Evolutionary conservation across 768 basidiomycete genomes (phyloP).

Genomic region (Cyathus striatus): DNA sequence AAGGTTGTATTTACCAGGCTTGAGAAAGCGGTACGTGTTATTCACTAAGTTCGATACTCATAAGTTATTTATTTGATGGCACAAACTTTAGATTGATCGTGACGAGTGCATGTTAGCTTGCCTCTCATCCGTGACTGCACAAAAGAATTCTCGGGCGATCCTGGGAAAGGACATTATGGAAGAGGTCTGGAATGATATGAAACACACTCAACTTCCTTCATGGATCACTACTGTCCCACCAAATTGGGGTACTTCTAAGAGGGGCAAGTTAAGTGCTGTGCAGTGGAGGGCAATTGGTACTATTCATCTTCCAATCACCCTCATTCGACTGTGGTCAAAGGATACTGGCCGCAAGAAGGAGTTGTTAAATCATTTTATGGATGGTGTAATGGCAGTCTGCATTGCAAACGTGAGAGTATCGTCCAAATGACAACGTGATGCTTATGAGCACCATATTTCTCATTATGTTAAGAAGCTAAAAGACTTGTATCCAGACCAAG

Average conservation of each 20-base stretch:
- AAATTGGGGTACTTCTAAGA: conserved; percentile 21
- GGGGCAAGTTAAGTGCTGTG: conserved; percentile 26
- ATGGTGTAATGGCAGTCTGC: conserved; percentile 17
- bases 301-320: conserved; percentile 20
- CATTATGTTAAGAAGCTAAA: conserved; percentile 11
- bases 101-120: not conserved
- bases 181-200: conserved; percentile 23
- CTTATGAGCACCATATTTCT: conserved; percentile 13
- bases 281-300: conserved; percentile 20
- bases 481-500: conserved; percentile 11
- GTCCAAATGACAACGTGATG: conserved; percentile 11
- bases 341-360: conserved; percentile 9
- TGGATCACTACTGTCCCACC: conserved; percentile 24
- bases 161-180: conserved; percentile 23
- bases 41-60: too few species aligned
- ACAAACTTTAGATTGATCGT: not conserved
- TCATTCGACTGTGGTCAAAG: conserved; percentile 18
- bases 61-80: too few species aligned
- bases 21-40: conserved; percentile 1
- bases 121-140: conserved; percentile 3
- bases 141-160: conserved; percentile 7
- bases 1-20: conserved; percentile 5
- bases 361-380: conserved; percentile 20
- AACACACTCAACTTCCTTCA: conserved; percentile 16
- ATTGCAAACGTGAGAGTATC: conserved; percentile 14